A percentile compares a stretch with the other conserved stretches of the same genome.
Conservation (phyloP, 78 protist genomes). For the Trichosphaerium sp. region DNA sequence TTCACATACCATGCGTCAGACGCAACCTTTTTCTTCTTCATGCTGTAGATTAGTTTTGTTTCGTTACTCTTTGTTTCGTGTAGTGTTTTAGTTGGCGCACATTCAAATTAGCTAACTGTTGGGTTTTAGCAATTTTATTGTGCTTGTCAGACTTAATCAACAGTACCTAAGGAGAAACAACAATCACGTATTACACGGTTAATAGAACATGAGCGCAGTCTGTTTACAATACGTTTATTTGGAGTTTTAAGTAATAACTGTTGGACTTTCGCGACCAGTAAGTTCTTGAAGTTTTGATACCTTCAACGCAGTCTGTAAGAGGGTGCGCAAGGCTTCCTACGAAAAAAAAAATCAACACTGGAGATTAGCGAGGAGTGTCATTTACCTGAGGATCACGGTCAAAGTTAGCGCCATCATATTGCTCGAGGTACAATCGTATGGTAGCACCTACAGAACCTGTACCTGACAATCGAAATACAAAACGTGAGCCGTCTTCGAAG, state of each 20-base stretch:
- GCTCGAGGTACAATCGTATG: constrained; percentile 82
- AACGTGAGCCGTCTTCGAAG: constrained; percentile 77
- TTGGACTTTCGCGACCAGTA: constrained; percentile 76
- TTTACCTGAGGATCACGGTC: neutral
- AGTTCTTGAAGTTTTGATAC: constrained; percentile 29
- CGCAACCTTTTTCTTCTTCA: too few relatives aligned
- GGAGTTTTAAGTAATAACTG: constrained; percentile 74
- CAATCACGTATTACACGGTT: too few relatives aligned
- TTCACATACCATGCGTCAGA: too few relatives aligned
- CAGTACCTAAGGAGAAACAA: too few relatives aligned
- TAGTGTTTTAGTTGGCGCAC: too few relatives aligned
- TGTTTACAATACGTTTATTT: too few relatives aligned
- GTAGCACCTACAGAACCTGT: constrained; percentile 96
- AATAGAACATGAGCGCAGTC: too few relatives aligned
- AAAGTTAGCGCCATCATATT: constrained; percentile 32
- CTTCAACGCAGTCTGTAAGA: constrained; percentile 41
- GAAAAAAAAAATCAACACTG: neutral
- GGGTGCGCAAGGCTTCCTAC: constrained; percentile 40
- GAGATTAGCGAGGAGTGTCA: neutral
- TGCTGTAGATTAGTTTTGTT: too few relatives aligned
- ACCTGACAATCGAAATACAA: constrained; percentile 83
- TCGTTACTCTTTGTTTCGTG: too few relatives aligned
- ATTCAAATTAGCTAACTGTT: too few relatives aligned
- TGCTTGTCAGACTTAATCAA: too few relatives aligned
- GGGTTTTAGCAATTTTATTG: too few relatives aligned